Percentiles rank a stretch among this genome's conserved stretches.
Evolutionary conservation across 148 eudicot genomes (phyloP).

Genomic region (Simmondsia chinensis): DNA sequence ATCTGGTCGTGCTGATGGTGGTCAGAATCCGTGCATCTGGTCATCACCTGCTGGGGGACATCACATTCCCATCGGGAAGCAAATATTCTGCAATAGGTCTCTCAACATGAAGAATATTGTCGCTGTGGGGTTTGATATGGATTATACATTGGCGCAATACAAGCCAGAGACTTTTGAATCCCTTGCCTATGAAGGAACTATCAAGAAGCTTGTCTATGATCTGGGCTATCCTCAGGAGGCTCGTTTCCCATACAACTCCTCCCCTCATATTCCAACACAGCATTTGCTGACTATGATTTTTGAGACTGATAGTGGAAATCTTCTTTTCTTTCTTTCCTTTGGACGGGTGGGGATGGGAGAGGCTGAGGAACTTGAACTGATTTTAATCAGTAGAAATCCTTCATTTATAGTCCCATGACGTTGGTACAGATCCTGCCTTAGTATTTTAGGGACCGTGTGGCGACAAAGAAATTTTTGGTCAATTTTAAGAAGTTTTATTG

Average conservation of each 20-base stretch:
- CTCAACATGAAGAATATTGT: slow-evolving; percentile 84
- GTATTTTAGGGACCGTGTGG: no score
- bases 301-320: background rate
- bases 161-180: slow-evolving; percentile 88
- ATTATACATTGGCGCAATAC: slow-evolving; percentile 95
- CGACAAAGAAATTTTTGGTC: no score
- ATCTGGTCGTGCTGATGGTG: slow-evolving; percentile 27
- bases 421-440: no score
- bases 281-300: background rate
- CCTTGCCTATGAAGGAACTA: slow-evolving; percentile 93
- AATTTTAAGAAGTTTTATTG: no score
- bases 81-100: slow-evolving; percentile 91
- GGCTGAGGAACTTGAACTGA: no score
- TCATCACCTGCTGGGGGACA: slow-evolving; percentile 64
- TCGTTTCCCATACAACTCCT: slow-evolving; percentile 12
- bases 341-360: no score
- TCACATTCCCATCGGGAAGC: slow-evolving; percentile 60
- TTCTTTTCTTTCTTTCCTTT: background rate
- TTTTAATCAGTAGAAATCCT: no score
- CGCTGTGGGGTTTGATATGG: slow-evolving; percentile 99
- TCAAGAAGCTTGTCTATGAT: slow-evolving; percentile 80
- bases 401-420: no score
- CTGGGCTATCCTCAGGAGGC: slow-evolving; percentile 88
- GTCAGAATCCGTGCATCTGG: slow-evolving; percentile 52
- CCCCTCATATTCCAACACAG: background rate